Base-by-base conservation (phyloP, 257 asterid species). In the Solanum dulcamara region DNA sequence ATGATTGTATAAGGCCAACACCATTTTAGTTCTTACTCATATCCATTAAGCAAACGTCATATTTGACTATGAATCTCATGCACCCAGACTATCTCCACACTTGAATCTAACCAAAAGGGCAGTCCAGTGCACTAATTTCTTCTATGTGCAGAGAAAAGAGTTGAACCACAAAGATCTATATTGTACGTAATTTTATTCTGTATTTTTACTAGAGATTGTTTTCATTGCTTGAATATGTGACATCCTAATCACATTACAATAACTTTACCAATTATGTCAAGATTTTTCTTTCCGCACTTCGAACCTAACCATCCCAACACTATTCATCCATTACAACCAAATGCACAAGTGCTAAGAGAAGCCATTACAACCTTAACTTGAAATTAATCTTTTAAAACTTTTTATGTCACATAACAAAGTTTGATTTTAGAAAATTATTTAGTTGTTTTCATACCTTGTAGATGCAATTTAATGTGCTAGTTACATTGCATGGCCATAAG, bases 151-250 rank as follows among this genome's bases (percentile, higher is more conserved):
- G 14, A 8, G 28, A 6, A 55, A 53, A 53, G 24, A 2, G 0
- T 18, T 20, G 18, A 3, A 40, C 5, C 13, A 20, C 3, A 55
- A 20, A 10, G 26, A 1, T 4, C 5, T 1, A 55, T 1, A 55
- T 0, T 4, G 9, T 55, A 55, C 1, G 2, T 3, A 55, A 55
- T 6, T 3, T 55, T 22, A 55, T 22, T 4, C 1, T 22, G 6
- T 11, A 55, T 22, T 22, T 55, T 55, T 22, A 55, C 2, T 0
- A 22, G 6, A 3, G 2, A 22, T 0, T 3, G 0, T 55, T 55
- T 17, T 0, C 28, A 55, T 1, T 0, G 13, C 9, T 55, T 0
- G 0, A 55, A 22, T 1, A 0, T n/a, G 0, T 55, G 6, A 8
- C 1, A 1, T 55, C 1, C 14, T 55, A 55, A 55, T 55, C 1